phyloP scores from a whole-genome alignment of 345 rosid genomes.

The Erysimum cheiranthoides region DNA sequence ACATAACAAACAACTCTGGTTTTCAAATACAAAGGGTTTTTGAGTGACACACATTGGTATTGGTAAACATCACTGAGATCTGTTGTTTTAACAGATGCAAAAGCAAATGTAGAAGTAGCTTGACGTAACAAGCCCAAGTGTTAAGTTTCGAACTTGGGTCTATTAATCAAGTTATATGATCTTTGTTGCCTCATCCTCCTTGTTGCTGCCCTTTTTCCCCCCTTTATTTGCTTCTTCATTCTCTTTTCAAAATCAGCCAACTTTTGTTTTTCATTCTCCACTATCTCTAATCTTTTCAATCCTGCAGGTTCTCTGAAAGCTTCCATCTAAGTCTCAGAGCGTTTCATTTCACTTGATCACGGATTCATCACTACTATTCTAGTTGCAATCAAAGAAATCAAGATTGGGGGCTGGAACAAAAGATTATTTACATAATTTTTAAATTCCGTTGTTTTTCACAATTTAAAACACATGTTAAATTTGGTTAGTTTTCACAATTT shows the following conservation, averaged over 20 bases:
- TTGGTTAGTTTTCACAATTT: too few species aligned
- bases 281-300: background rate
- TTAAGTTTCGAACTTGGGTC: conserved; percentile 60
- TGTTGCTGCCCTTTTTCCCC: background rate
- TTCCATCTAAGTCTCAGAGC: background rate
- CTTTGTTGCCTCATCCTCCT: background rate
- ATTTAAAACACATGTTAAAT: too few species aligned
- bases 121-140: conserved; percentile 78
- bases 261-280: background rate
- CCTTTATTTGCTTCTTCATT: background rate
- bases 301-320: conserved; percentile 24
- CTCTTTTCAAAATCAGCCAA: background rate
- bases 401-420: background rate
- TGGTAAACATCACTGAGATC: conserved; percentile 49
- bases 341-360: conserved; percentile 2
- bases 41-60: conserved; percentile 33
- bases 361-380: background rate
- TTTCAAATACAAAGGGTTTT: background rate
- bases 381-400: background rate
- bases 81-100: conserved; percentile 60
- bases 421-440: too few species aligned
- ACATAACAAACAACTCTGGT: background rate
- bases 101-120: conserved; percentile 54
- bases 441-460: too few species aligned
- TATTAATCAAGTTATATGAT: conserved; percentile 66